These are phyloP conservation scores for Diddensiella santjacobensis DNA, from an alignment of 805 yeast species.

Conservation along the genomic window DNA sequence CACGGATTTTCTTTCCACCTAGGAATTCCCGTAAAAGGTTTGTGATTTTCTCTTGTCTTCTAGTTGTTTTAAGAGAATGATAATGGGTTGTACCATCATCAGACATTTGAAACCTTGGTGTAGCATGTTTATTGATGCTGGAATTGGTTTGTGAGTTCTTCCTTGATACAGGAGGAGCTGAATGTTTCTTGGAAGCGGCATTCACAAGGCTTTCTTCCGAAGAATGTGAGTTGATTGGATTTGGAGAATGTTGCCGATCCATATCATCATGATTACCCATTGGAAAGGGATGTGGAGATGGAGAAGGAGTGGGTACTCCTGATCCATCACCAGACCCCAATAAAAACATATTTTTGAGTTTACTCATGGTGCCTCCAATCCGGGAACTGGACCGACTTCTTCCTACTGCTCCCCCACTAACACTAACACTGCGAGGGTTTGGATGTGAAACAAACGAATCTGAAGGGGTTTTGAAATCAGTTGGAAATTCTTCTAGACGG, in stretches of 20 bases:
- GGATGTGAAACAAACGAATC: background rate
- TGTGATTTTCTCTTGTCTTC: conserved; percentile 41
- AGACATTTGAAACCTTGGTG: conserved; percentile 26
- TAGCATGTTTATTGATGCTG: background rate
- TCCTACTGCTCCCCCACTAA: background rate
- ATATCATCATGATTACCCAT: background rate
- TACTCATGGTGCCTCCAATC: conserved; percentile 17
- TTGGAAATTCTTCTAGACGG: background rate
- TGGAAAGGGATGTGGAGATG: conserved; percentile 2
- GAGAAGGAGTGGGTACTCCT: conserved; percentile 1
- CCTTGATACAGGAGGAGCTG: background rate
- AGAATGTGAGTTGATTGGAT: conserved; percentile 1
- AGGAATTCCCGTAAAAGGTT: conserved; percentile 21
- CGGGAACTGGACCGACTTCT: conserved; percentile 10
- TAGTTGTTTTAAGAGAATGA: conserved; percentile 69
- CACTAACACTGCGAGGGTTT: too few species aligned
- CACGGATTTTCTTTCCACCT: conserved; percentile 17
- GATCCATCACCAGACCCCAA: background rate
- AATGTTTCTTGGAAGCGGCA: background rate
- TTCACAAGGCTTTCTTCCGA: conserved; percentile 1
- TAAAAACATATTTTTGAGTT: conserved; percentile 11
- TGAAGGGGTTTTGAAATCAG: background rate
- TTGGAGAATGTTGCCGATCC: background rate
- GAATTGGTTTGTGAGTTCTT: background rate
- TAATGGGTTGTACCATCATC: conserved; percentile 63